Evolutionary conservation across 1,284 basidiomycete genomes (phyloP).

Genomic region (Malassezia japonica): DNA sequence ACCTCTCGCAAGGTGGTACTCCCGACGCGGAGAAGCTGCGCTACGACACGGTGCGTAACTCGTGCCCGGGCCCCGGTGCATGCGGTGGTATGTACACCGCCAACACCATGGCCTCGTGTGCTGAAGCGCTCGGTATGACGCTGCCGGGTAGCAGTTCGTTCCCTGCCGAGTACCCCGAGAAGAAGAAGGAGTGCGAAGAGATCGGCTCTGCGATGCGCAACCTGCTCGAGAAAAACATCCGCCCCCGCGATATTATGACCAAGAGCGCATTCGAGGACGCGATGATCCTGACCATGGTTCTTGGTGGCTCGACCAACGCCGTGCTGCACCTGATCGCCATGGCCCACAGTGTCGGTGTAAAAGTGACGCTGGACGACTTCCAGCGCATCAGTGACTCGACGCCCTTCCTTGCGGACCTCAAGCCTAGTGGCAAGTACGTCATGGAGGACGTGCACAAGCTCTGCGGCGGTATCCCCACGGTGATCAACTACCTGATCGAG

Average conservation of each 20-base stretch:
- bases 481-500: slow-evolving; percentile 51
- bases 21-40: slow-evolving; percentile 41
- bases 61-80: slow-evolving; percentile 45
- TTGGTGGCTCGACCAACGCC: slow-evolving; percentile 44
- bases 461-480: slow-evolving; percentile 48
- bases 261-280: slow-evolving; percentile 40
- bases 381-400: slow-evolving; percentile 40
- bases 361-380: slow-evolving; percentile 44
- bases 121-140: slow-evolving; percentile 46
- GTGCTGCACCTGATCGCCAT: slow-evolving; percentile 46
- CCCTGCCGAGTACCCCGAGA: slow-evolving; percentile 45
- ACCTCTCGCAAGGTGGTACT: slow-evolving; percentile 38
- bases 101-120: slow-evolving; percentile 47
- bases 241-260: slow-evolving; percentile 47
- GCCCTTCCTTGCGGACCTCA: slow-evolving; percentile 46
- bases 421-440: slow-evolving; percentile 47
- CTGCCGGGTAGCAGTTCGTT: slow-evolving; percentile 41
- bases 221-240: slow-evolving; percentile 44
- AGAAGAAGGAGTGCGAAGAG: slow-evolving; percentile 37
- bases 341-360: slow-evolving; percentile 40
- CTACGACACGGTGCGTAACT: slow-evolving; percentile 40
- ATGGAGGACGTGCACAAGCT: slow-evolving; percentile 47
- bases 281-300: slow-evolving; percentile 45
- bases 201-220: slow-evolving; percentile 40
- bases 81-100: slow-evolving; percentile 49